phyloP scores from a whole-genome alignment of 805 yeast species.

The Naumovozyma baii region DNA sequence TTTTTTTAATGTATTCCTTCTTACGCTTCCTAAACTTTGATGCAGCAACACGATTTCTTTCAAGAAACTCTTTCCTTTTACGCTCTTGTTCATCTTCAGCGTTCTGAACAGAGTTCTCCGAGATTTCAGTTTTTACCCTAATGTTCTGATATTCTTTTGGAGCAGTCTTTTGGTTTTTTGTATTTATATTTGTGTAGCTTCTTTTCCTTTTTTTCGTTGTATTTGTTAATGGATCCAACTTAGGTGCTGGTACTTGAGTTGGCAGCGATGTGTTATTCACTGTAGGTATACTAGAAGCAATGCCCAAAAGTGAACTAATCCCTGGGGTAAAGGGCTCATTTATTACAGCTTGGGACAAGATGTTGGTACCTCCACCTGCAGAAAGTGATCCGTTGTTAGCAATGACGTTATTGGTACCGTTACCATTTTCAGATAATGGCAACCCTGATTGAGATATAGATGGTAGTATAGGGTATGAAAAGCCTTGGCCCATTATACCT shows the following conservation, averaged over 20 bases:
- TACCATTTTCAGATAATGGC: background rate
- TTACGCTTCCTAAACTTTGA: conserved; percentile 90
- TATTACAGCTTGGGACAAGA: conserved; percentile 1
- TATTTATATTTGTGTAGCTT: background rate
- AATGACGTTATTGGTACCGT: background rate
- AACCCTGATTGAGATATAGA: conserved; percentile 4
- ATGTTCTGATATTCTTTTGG: background rate
- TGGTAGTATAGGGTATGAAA: conserved; percentile 13
- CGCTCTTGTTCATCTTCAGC: conserved; percentile 61
- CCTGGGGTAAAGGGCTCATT: conserved; percentile 4
- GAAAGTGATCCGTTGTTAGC: background rate
- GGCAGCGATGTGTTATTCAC: too few relatives aligned
- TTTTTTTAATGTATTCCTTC: conserved; percentile 73
- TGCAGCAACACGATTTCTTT: conserved; percentile 91
- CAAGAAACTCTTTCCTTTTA: conserved; percentile 61
- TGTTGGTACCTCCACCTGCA: background rate
- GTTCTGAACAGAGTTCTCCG: conserved; percentile 17
- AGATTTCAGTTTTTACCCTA: conserved; percentile 1
- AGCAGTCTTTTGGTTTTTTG: background rate
- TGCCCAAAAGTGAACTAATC: conserved; percentile 2
- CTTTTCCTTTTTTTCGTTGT: background rate
- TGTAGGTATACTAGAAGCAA: background rate
- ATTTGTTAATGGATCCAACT: too few relatives aligned
- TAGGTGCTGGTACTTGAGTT: too few relatives aligned
- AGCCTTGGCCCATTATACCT: conserved; percentile 31